phyloP scores from a whole-genome alignment of 2,329 filamentous ascomycete species.

The Hymenoscyphus scutula region DNA sequence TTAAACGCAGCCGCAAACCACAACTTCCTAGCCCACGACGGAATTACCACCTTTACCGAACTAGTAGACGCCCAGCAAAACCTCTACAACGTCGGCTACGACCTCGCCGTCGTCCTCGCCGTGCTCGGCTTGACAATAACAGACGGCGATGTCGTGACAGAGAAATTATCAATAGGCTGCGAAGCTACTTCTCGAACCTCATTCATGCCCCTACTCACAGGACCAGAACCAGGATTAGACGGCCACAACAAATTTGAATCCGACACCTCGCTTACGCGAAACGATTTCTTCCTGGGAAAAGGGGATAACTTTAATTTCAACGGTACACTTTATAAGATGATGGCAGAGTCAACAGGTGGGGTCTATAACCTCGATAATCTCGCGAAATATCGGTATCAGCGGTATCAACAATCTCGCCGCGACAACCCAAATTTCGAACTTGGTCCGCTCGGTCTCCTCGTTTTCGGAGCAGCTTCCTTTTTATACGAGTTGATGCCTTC shows the following conservation, averaged over 20 bases:
- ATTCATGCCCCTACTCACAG: conserved; percentile 18
- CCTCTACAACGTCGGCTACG: conserved; percentile 29
- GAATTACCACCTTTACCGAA: conserved; percentile 34
- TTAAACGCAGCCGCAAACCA: conserved; percentile 44
- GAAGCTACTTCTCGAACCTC: conserved; percentile 36
- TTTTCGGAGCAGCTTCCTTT: conserved; percentile 28
- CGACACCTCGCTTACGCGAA: conserved; percentile 27
- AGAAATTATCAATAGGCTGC: conserved; percentile 30
- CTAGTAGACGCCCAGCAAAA: conserved; percentile 32
- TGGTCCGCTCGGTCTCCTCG: conserved; percentile 29
- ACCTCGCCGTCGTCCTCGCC: conserved; percentile 25
- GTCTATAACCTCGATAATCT: conserved; percentile 35
- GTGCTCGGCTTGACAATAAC: conserved; percentile 24
- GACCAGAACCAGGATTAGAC: conserved; percentile 26
- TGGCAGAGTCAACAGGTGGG: conserved; percentile 35
- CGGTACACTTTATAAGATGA: conserved; percentile 35
- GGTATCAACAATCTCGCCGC: conserved; percentile 29
- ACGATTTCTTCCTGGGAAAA: conserved; percentile 29
- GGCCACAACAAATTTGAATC: conserved; percentile 30
- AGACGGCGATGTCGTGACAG: conserved; percentile 28
- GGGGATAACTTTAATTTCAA: conserved; percentile 30
- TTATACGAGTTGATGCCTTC: conserved; percentile 30
- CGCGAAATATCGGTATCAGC: conserved; percentile 35
- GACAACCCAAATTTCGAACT: conserved; percentile 31
- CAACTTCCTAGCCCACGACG: conserved; percentile 41